A percentile compares a stretch with the other conserved stretches of the same genome.
These are phyloP conservation scores for Coniochaeta sp. DNA, from an alignment of 2,329 filamentous ascomycete genomes.

Conservation along the genomic window DNA sequence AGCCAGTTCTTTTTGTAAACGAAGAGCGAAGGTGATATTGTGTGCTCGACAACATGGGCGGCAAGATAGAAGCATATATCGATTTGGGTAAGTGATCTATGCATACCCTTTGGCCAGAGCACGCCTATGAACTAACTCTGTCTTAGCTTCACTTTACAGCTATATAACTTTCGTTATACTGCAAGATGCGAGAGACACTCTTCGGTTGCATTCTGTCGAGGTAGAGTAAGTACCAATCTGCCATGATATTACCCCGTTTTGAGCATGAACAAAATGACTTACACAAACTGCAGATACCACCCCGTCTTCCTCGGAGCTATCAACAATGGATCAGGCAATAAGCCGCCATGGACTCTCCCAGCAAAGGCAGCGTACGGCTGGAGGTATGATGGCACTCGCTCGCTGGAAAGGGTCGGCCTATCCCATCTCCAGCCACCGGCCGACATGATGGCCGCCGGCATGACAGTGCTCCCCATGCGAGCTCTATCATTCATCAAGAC, in stretches of 20 bases:
- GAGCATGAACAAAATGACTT: background rate
- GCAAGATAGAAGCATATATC: constrained; percentile 4
- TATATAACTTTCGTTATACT: constrained; percentile 52
- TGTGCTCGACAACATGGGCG: background rate
- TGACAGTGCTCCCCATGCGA: constrained; percentile 49
- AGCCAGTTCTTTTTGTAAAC: background rate
- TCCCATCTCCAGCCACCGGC: constrained; percentile 27
- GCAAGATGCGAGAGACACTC: constrained; percentile 41
- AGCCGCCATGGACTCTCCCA: constrained; percentile 64
- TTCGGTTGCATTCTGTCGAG: constrained; percentile 51
- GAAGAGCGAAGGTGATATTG: background rate
- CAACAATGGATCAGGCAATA: constrained; percentile 59
- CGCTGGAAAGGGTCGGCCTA: constrained; percentile 28
- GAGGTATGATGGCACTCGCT: constrained; percentile 29
- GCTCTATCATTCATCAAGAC: constrained; percentile 60
- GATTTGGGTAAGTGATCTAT: constrained; percentile 8
- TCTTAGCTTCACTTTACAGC: constrained; percentile 57
- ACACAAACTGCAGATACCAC: constrained; percentile 43
- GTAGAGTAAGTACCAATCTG: constrained; percentile 49
- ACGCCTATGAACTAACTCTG: constrained; percentile 3
- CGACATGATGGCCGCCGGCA: constrained; percentile 33
- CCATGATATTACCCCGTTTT: background rate
- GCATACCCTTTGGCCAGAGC: too few species aligned
- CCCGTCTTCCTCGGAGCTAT: constrained; percentile 67
- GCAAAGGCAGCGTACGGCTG: constrained; percentile 55